A percentile compares a stretch with the other conserved stretches of the same genome.
phyloP scores from a whole-genome alignment of 1,284 basidiomycete species.

The Pterula multifida region DNA sequence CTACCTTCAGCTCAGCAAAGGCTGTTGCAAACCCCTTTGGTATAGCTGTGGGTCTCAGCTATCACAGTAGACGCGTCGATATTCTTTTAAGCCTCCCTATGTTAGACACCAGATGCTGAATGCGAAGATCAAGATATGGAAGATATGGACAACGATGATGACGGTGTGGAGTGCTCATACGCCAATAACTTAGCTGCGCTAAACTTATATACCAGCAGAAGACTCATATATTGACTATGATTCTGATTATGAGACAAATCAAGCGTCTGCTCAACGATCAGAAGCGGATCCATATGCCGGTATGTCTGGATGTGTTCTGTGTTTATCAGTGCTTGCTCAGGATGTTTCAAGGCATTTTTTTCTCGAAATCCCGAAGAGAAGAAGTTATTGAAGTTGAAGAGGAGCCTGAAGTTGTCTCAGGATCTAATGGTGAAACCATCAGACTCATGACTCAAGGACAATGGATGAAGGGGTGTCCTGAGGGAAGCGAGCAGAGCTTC shows the following conservation, averaged over 20 bases:
- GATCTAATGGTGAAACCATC: constrained; percentile 26
- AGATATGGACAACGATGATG: constrained; percentile 39
- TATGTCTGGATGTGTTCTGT: constrained; percentile 15
- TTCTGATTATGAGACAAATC: constrained; percentile 51
- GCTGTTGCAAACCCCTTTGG: constrained; percentile 17
- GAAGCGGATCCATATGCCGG: constrained; percentile 82
- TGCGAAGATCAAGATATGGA: constrained; percentile 26
- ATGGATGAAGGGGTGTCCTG: constrained; percentile 94
- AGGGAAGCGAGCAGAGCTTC: constrained; percentile 81
- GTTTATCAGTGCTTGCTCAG: constrained; percentile 6
- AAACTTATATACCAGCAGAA: constrained; percentile 17
- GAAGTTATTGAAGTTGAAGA: constrained; percentile 81
- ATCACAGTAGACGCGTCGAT: neutral
- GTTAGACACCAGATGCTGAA: constrained; percentile 12
- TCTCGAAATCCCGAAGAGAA: constrained; percentile 81
- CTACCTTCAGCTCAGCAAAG: constrained; percentile 12
- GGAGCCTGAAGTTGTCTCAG: constrained; percentile 42
- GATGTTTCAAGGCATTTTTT: constrained; percentile 60
- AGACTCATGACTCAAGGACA: constrained; percentile 77
- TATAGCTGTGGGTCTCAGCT: constrained; percentile 14
- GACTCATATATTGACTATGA: constrained; percentile 67
- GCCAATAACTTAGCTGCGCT: constrained; percentile 4
- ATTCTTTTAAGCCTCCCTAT: constrained; percentile 3
- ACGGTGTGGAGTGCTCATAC: constrained; percentile 24
- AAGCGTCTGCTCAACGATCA: constrained; percentile 22